A percentile compares a stretch with the other conserved stretches of the same genome.
Evolutionary conservation across 495 filamentous ascomycete genomes (phyloP).

Genomic region (Penicillium cinerascens): DNA sequence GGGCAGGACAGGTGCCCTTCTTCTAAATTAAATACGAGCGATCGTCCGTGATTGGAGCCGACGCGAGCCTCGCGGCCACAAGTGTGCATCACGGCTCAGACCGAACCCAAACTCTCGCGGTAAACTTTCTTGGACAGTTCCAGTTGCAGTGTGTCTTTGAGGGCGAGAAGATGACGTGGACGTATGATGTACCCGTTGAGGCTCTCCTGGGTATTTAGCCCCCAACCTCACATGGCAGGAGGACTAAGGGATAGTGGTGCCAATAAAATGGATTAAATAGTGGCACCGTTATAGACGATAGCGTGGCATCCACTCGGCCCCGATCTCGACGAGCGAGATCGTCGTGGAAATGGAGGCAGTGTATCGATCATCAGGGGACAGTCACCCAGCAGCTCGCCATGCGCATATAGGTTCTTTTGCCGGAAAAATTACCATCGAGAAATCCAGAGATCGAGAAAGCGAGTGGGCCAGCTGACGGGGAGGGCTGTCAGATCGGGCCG

Average conservation of each 20-base stretch:
- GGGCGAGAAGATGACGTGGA: not conserved
- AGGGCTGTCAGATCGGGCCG: conserved; percentile 3
- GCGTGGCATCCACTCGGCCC: not conserved
- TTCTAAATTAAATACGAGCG: conserved; percentile 18
- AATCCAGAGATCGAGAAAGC: no score
- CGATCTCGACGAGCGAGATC: not conserved
- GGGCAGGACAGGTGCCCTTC: not conserved
- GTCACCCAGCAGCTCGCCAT: not conserved
- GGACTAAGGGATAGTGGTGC: not conserved
- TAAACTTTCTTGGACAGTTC: conserved; percentile 2
- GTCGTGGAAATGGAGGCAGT: not conserved
- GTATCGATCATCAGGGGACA: not conserved
- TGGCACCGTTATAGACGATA: not conserved
- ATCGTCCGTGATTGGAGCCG: conserved; percentile 21
- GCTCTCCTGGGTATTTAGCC: not conserved
- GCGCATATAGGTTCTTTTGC: no score
- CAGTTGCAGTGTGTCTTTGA: not conserved
- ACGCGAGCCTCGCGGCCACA: not conserved
- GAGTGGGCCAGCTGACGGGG: not conserved
- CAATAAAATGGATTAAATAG: not conserved
- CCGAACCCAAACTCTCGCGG: conserved; percentile 22
- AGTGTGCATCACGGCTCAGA: conserved; percentile 17
- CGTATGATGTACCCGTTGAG: not conserved
- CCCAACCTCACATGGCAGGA: not conserved
- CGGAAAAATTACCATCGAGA: no score